phyloP scores from a whole-genome alignment of 2,329 filamentous ascomycete genomes.

The Colletotrichum melonis region DNA sequence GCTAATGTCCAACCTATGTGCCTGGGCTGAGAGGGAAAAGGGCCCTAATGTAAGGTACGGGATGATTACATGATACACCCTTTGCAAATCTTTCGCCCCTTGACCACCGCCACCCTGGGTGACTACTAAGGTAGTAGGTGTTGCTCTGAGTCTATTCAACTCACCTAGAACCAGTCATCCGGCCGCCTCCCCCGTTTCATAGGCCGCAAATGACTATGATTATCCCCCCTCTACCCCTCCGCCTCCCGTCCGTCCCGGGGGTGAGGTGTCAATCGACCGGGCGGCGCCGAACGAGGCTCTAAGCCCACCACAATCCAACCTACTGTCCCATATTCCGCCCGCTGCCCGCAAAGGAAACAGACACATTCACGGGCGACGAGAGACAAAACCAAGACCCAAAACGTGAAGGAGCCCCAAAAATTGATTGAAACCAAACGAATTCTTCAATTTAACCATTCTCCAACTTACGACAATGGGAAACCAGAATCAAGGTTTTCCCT shows the following conservation, averaged over 20 bases:
- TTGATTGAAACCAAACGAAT: not conserved
- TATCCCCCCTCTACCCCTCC: not conserved
- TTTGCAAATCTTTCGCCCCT: not conserved
- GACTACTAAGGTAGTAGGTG: not conserved
- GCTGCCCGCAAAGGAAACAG: not conserved
- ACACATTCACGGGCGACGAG: not conserved
- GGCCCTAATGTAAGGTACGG: not conserved
- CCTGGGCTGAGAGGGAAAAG: not conserved
- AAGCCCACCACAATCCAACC: not conserved
- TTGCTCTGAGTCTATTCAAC: no score
- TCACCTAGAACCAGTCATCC: not conserved
- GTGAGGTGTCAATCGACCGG: not conserved
- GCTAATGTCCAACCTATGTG: not conserved
- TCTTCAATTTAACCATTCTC: not conserved
- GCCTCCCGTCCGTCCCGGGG: not conserved
- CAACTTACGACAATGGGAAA: not conserved
- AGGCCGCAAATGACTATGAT: constrained; percentile 11
- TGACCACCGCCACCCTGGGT: constrained; percentile 13
- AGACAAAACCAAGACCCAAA: not conserved
- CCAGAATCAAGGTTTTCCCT: not conserved
- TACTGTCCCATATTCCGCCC: no score
- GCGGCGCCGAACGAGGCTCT: not conserved
- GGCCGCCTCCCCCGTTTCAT: not conserved
- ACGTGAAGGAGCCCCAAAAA: not conserved
- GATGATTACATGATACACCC: not conserved